Conservation (phyloP, 768 basidiomycete species). For the Hygrocybe coccinea region DNA sequence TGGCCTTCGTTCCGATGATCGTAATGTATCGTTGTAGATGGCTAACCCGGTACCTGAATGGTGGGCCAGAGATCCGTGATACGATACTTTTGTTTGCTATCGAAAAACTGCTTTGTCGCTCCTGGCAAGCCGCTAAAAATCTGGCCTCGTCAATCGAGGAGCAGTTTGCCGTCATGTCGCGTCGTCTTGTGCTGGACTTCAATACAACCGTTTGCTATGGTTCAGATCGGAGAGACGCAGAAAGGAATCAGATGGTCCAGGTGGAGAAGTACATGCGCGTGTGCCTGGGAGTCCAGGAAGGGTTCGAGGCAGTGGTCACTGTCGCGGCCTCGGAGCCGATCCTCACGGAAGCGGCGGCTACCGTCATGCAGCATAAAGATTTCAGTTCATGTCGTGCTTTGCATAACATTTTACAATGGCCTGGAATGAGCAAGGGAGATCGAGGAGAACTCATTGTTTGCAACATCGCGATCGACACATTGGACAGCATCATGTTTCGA, state of each 20-base stretch:
- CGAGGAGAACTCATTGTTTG: slow-evolving; percentile 9
- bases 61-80: not conserved
- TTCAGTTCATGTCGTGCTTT: slow-evolving; percentile 3
- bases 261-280: slow-evolving; percentile 11
- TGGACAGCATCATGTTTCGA: slow-evolving; percentile 3
- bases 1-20: not conserved
- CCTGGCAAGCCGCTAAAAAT: not conserved
- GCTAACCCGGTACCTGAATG: not conserved
- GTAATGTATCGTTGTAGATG: not conserved
- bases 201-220: not conserved
- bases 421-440: slow-evolving; percentile 9
- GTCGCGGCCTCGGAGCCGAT: slow-evolving; percentile 11
- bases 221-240: not conserved
- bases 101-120: slow-evolving; percentile 2
- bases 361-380: slow-evolving; percentile 3
- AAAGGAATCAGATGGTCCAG: slow-evolving; percentile 5
- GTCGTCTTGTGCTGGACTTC: slow-evolving; percentile 6
- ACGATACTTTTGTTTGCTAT: not conserved
- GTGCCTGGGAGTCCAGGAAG: slow-evolving; percentile 7
- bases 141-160: not conserved
- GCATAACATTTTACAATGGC: slow-evolving; percentile 2
- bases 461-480: slow-evolving; percentile 9
- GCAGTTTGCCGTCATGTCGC: slow-evolving; percentile 3
- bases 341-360: slow-evolving; percentile 6
- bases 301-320: slow-evolving; percentile 8